Base-by-base conservation (phyloP, 2,329 filamentous ascomycete genomes). In the Fusarium sp. region DNA sequence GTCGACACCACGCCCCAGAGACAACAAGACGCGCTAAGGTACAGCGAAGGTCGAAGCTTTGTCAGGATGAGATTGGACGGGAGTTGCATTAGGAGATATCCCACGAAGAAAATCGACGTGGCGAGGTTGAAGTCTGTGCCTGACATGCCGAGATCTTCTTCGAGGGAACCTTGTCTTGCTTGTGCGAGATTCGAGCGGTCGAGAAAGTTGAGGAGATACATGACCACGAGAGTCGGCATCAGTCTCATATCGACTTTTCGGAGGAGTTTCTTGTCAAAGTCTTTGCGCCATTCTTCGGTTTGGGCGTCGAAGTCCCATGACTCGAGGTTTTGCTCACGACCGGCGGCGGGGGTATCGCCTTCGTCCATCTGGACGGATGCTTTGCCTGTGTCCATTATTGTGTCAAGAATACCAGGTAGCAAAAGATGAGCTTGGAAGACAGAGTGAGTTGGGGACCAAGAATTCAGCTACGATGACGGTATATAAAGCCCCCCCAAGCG, bases 71-170 rank as follows among this genome's bases (percentile, higher is more conserved):
- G 81, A 67, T 91, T 91, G 0, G 88, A 90, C 0, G 89, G 89
- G 0, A 91, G 79, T 76, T 91, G 88, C 85, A 90, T 90, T 18
- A 90, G 79, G 2, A 91, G 80, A 72, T 91, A 91, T 7, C 88
- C 85, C 3, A 89, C 87, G 66, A 89, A 90, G 78, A 92, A 92
- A 55, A 89, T 79, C 1, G 88, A 89, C 1, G 92, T 84, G 1
- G 91, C 84, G 7, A 88, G 78, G 70, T 89, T 89, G 74, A 87
- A 90, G 52, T 90, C 86, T 5, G 86, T 89, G 12, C 87, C 87
- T 10, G 76, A 80, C 85, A 90, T 88, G 3, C 78, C 79, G 1
- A 90, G 79, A 62, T 90, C 88, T 27, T 80, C 63, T 63, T 90
- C 87, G 0, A 90, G 80, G 0, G 84, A 83, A 1, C 86, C 87